Conservation (phyloP, 768 basidiomycete species). For the Suillus cothurnatus region DNA sequence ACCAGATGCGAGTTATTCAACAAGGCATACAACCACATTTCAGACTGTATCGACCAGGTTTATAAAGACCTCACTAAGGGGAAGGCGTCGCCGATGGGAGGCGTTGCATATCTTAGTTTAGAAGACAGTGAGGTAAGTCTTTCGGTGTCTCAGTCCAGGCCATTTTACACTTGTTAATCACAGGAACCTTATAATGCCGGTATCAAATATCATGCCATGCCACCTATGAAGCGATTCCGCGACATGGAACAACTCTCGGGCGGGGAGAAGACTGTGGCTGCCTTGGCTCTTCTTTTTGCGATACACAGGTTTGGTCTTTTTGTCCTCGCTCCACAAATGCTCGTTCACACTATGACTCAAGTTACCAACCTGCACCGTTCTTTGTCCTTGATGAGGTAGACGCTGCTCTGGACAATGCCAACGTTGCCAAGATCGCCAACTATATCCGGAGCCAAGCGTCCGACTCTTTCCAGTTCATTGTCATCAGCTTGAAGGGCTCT, state of each 20-base stretch:
- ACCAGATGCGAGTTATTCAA: conserved; percentile 82
- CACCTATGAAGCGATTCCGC: conserved; percentile 98
- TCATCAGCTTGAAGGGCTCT: conserved; percentile 95
- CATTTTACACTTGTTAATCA: conserved; percentile 2
- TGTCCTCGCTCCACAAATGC: background rate
- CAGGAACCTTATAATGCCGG: conserved; percentile 86
- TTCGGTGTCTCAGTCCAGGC: conserved; percentile 27
- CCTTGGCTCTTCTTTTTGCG: conserved; percentile 93
- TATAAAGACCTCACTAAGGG: conserved; percentile 99
- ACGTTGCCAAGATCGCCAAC: conserved; percentile 92
- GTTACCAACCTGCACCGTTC: conserved; percentile 96
- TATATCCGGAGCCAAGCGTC: conserved; percentile 89
- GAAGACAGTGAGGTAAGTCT: conserved; percentile 88
- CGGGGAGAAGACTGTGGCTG: conserved; percentile 98
- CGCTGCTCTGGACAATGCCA: conserved; percentile 98
- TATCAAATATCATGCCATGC: conserved; percentile 99
- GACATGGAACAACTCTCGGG: conserved; percentile 99
- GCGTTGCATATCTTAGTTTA: conserved; percentile 93
- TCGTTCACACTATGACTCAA: conserved; percentile 29
- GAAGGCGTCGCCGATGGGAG: conserved; percentile 90
- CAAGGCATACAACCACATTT: conserved; percentile 94
- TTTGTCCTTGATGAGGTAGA: conserved; percentile 99
- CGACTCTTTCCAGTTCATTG: conserved; percentile 89
- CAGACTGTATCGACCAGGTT: conserved; percentile 90
- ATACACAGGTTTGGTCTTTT: conserved; percentile 75